These are phyloP conservation scores for Maudiozyma pseudohumilis DNA, from an alignment of 805 yeast genomes.

Conservation along the genomic window DNA sequence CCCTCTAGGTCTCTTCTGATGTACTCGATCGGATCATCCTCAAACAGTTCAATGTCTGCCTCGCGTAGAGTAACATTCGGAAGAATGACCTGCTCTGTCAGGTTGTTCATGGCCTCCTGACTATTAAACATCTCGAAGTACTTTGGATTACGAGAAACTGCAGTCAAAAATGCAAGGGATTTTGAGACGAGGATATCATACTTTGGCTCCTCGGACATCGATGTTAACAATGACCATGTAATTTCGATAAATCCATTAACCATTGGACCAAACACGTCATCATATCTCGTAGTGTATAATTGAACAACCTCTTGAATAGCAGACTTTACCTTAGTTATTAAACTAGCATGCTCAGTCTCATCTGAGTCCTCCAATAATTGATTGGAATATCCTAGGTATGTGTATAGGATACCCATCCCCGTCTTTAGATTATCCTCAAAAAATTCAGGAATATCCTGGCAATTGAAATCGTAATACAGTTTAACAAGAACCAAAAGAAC, in stretches of 20 bases:
- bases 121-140: constrained; percentile 56
- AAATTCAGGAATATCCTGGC: constrained; percentile 97
- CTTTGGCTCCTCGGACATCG: constrained; percentile 59
- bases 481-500: constrained; percentile 64
- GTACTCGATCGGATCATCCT: constrained; percentile 92
- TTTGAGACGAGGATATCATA: constrained; percentile 78
- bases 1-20: constrained; percentile 93
- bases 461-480: constrained; percentile 85
- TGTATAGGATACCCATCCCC: constrained; percentile 76
- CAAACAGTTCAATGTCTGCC: constrained; percentile 84
- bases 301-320: constrained; percentile 77
- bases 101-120: constrained; percentile 56
- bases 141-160: constrained; percentile 62
- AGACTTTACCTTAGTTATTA: constrained; percentile 63
- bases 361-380: constrained; percentile 44
- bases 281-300: constrained; percentile 81
- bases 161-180: constrained; percentile 70
- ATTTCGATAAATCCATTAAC: constrained; percentile 71
- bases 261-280: constrained; percentile 77
- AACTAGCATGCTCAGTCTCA: constrained; percentile 56
- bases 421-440: constrained; percentile 79
- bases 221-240: constrained; percentile 67
- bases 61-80: constrained; percentile 85
- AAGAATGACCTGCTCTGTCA: constrained; percentile 72
- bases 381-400: constrained; percentile 58